Evolutionary conservation across 73 alveolate species (phyloP).

Genomic region (Durusdinium trenchii): DNA sequence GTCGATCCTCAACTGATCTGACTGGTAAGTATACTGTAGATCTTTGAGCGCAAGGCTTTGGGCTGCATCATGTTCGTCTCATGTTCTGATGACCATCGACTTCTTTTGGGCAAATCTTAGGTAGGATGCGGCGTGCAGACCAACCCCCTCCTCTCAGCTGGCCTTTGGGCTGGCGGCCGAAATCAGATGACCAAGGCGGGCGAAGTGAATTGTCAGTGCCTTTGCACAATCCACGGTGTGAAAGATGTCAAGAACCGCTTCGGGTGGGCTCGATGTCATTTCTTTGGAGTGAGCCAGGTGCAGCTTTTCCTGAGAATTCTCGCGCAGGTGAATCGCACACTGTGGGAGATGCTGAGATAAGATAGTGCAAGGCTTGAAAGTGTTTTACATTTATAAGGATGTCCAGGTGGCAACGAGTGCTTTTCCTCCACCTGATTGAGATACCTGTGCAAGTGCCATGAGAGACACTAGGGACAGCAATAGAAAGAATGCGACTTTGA

Average conservation of each 20-base stretch:
- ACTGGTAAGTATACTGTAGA: background rate
- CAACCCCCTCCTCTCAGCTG: conserved; percentile 59
- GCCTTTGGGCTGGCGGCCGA: conserved; percentile 86
- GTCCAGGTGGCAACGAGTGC: too few species aligned
- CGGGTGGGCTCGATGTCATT: too few species aligned
- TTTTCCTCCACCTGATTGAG: too few species aligned
- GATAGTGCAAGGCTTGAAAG: too few species aligned
- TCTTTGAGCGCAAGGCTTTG: background rate
- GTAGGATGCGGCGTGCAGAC: conserved; percentile 75
- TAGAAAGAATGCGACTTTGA: too few species aligned
- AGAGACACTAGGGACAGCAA: too few species aligned
- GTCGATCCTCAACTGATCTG: too few species aligned
- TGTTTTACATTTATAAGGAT: too few species aligned
- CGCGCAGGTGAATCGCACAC: conserved; percentile 27
- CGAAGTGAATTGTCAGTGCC: too few species aligned
- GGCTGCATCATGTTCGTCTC: background rate
- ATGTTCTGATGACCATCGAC: background rate
- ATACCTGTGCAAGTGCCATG: too few species aligned
- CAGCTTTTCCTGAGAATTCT: conserved; percentile 60
- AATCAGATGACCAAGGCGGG: conserved; percentile 79
- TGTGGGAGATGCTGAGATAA: background rate
- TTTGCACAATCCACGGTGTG: background rate
- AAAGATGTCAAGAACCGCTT: background rate
- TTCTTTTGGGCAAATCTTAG: background rate
- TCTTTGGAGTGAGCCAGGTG: too few species aligned